A percentile compares a stretch with the other conserved stretches of the same genome.
These are phyloP conservation scores for Neodidymelliopsis sp. DNA, from an alignment of 2,329 filamentous ascomycete genomes.

Conservation along the genomic window DNA sequence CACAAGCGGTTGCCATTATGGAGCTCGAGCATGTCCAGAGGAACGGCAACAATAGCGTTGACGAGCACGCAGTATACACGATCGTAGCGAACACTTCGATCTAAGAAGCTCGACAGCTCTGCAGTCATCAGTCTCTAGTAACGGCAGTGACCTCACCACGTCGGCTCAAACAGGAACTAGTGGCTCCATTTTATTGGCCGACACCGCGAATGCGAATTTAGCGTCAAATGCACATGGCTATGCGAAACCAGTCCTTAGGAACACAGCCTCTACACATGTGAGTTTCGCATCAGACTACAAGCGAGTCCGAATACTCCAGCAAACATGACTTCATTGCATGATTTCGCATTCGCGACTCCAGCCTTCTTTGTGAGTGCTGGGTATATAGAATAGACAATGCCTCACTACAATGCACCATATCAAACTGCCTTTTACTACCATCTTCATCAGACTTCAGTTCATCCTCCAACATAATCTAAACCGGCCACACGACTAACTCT, in stretches of 20 bases:
- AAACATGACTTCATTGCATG: slow-evolving; percentile 9
- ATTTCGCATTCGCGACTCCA: neutral
- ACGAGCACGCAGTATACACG: too few species aligned
- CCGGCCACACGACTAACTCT: neutral
- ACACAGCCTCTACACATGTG: neutral
- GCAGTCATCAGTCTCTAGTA: neutral
- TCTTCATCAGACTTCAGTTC: neutral
- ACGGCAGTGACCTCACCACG: slow-evolving; percentile 3
- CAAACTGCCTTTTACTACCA: neutral
- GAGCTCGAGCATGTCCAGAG: too few species aligned
- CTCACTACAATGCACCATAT: neutral
- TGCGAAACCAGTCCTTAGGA: slow-evolving; percentile 2
- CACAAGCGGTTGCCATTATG: too few species aligned
- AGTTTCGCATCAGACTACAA: neutral
- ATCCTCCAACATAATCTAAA: neutral
- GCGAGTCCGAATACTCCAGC: slow-evolving; percentile 13
- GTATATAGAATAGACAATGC: neutral
- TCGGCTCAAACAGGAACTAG: neutral
- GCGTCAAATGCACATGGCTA: slow-evolving; percentile 1
- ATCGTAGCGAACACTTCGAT: neutral
- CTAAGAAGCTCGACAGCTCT: neutral
- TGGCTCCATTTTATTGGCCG: slow-evolving; percentile 5
- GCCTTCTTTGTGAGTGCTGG: neutral
- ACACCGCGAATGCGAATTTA: slow-evolving; percentile 21
- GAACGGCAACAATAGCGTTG: too few species aligned